Evolutionary conservation across 768 basidiomycete genomes (phyloP).

Genomic region (Panellus pusillus): DNA sequence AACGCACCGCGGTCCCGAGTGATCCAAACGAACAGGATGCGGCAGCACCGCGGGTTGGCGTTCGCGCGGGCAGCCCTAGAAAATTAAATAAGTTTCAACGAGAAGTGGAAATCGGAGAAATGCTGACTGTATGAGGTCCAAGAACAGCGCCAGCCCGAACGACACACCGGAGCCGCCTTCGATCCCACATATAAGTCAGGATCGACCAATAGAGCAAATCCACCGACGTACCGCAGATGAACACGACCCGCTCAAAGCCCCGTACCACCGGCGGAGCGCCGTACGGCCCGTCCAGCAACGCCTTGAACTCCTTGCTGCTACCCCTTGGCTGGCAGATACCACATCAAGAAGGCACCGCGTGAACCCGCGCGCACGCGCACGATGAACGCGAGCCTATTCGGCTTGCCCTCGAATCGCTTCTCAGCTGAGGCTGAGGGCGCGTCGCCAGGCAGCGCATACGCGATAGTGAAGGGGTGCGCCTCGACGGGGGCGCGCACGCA

Average conservation of each 20-base stretch:
- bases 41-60: constrained; percentile 15
- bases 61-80: neutral
- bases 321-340: constrained; percentile 19
- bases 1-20: constrained; percentile 37
- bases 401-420: neutral
- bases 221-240: constrained; percentile 40
- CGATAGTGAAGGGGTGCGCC: constrained; percentile 64
- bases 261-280: constrained; percentile 42
- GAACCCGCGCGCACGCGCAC: constrained; percentile 61
- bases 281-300: constrained; percentile 64
- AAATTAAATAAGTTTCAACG: neutral
- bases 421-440: neutral
- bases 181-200: neutral
- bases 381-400: constrained; percentile 50
- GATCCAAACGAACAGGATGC: constrained; percentile 43
- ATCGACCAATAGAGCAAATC: neutral
- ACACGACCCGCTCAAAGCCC: constrained; percentile 44
- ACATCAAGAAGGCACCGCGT: constrained; percentile 47
- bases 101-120: constrained; percentile 24
- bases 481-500: constrained; percentile 45
- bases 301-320: constrained; percentile 34
- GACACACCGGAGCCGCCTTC: constrained; percentile 51
- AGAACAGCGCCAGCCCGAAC: constrained; percentile 45
- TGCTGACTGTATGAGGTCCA: constrained; percentile 38
- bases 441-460: constrained; percentile 31